A percentile compares a stretch with the other conserved stretches of the same genome.
Conservation (phyloP, 2,329 filamentous ascomycete species). For the Aureobasidium sp. region DNA sequence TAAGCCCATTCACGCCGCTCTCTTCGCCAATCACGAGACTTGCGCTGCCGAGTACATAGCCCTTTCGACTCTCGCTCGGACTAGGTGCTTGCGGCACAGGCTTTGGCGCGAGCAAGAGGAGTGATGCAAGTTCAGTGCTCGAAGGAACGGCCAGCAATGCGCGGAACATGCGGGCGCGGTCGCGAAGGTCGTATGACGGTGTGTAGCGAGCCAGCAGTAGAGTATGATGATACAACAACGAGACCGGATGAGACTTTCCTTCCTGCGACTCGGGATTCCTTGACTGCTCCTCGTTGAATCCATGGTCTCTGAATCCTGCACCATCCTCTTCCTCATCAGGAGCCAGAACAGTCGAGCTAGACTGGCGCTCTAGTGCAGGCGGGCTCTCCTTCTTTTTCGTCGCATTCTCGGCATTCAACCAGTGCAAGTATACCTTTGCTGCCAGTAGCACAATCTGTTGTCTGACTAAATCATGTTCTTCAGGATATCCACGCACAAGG, state of each 20-base stretch:
- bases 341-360: constrained; percentile 23
- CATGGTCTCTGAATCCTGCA: constrained; percentile 22
- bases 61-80: constrained; percentile 75
- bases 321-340: constrained; percentile 21
- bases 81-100: constrained; percentile 86
- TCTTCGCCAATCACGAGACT: constrained; percentile 77
- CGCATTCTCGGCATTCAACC: constrained; percentile 58
- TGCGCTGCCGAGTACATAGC: constrained; percentile 73
- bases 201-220: constrained; percentile 85
- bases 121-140: constrained; percentile 73
- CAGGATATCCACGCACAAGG: constrained; percentile 73
- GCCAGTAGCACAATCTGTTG: constrained; percentile 86
- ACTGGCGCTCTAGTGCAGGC: constrained; percentile 16
- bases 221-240: constrained; percentile 75
- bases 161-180: constrained; percentile 82
- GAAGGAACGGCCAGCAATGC: constrained; percentile 69
- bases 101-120: constrained; percentile 89
- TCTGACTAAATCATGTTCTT: constrained; percentile 79
- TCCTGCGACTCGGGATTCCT: constrained; percentile 15
- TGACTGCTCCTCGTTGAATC: constrained; percentile 19
- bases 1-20: constrained; percentile 63
- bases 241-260: constrained; percentile 59
- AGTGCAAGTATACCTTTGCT: constrained; percentile 93
- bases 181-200: constrained; percentile 87
- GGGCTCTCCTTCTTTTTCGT: constrained; percentile 26